Evolutionary conservation across 2,329 filamentous ascomycete genomes (phyloP), one percentile per base, ranked within the genome.

Genomic region (Neocatenulostroma microsporum): DNA sequence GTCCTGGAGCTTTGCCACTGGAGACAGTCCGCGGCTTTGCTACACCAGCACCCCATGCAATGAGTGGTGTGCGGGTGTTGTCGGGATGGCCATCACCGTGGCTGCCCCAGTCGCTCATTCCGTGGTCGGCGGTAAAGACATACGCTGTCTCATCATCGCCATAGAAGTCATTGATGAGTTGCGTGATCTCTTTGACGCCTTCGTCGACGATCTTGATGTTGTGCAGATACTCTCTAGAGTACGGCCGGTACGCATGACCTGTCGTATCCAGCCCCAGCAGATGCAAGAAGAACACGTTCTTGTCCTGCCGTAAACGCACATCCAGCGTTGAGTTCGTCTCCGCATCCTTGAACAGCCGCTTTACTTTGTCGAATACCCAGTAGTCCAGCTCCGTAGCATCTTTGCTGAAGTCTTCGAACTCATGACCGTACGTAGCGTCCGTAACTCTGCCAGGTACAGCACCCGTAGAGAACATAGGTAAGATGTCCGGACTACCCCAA

Each of bases 41-140:
- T 25, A 96, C 76, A 7, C 91, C 91, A 36, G 91, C 86, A 9
- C 91, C 91, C 91, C 91, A 98, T 3, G 75, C 80, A 48, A 98
- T 84, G 21, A 98, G 68, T 1, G 91, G 91, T 1, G 91, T 98
- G 34, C 91, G 77, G 3, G 91, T 98, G 54, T 96, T 98, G 60
- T 98, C 84, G 0, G 91, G 91, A 62, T 98, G 88, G 6, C 91
- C 91, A 60, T 98, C 91, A 24, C 93, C 93, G 59, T 98, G 93
- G 51, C 88, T 96, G n/a, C 93, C 91, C 81, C 84, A 95, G 62
- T 98, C 91, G 55, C 86, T 96, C 91, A 98, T 98, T 13, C 91
- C 91, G 60, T 98, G 91, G 56, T 98, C 91, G 6, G 91, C 91
- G 1, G 93, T 98, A 57, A 98, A 98, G 12, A 98, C 77, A 58